Conservation (phyloP, 768 basidiomycete species). For the Epithele typhae region DNA sequence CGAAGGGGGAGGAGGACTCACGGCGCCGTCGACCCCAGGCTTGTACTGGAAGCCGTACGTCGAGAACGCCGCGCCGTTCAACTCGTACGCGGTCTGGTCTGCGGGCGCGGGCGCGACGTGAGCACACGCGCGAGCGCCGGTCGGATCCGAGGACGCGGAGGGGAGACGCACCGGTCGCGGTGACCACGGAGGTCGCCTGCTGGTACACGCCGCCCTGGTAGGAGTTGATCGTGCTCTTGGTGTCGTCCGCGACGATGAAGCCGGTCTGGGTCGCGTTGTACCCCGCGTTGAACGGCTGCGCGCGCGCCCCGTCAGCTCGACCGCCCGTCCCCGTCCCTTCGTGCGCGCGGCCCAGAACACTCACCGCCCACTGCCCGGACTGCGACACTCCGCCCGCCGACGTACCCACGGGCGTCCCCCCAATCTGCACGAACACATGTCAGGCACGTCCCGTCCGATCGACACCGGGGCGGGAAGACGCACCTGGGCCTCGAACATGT, state of each 20-base stretch:
- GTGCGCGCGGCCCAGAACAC: slow-evolving; percentile 21
- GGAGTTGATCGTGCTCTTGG: slow-evolving; percentile 48
- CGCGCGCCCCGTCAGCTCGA: too few species aligned
- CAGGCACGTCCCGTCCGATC: too few species aligned
- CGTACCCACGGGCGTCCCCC: slow-evolving; percentile 54
- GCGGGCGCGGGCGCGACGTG: slow-evolving; percentile 5
- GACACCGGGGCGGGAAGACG: slow-evolving; percentile 42
- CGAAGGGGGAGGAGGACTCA: too few species aligned
- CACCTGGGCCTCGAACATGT: slow-evolving; percentile 80
- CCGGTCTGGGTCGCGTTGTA: slow-evolving; percentile 72
- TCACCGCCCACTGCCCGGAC: slow-evolving; percentile 77
- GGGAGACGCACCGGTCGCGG: slow-evolving; percentile 36
- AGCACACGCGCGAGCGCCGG: too few species aligned
- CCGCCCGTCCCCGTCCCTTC: too few species aligned
- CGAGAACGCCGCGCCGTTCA: slow-evolving; percentile 48
- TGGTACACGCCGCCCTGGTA: slow-evolving; percentile 79
- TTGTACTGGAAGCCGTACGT: slow-evolving; percentile 81
- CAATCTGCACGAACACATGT: slow-evolving; percentile 30
- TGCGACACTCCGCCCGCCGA: slow-evolving; percentile 69
- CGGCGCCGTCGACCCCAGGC: slow-evolving; percentile 58
- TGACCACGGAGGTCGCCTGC: slow-evolving; percentile 50
- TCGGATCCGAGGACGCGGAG: too few species aligned
- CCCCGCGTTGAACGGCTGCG: slow-evolving; percentile 68
- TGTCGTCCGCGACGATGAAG: slow-evolving; percentile 48
- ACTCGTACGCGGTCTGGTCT: slow-evolving; percentile 72